Conservation (phyloP, 2,329 filamentous ascomycete species). For the Fusarium irregulare region DNA sequence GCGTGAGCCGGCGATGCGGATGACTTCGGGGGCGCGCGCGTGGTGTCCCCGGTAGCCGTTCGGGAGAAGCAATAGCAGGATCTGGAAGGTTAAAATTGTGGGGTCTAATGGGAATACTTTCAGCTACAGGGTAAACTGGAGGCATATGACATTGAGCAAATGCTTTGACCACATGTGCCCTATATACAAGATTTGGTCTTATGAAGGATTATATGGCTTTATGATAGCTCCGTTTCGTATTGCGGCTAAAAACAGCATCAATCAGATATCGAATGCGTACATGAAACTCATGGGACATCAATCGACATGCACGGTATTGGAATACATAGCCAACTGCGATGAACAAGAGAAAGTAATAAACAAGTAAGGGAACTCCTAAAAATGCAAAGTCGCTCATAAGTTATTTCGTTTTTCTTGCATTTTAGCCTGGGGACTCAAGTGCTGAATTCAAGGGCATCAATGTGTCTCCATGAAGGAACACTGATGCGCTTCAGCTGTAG, state of each 20-base stretch:
- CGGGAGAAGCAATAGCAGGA: constrained; percentile 23
- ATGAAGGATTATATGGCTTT: background rate
- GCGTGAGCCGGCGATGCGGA: constrained; percentile 49
- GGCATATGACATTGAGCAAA: constrained; percentile 5
- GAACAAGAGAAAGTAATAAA: background rate
- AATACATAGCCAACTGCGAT: background rate
- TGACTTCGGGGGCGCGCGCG: constrained; percentile 47
- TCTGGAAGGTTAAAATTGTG: constrained; percentile 34
- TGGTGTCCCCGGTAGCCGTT: constrained; percentile 41
- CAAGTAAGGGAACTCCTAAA: background rate
- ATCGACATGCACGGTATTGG: accelerated
- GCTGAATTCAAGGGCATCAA: background rate
- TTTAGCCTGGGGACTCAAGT: background rate
- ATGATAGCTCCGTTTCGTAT: background rate
- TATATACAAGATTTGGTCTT: background rate
- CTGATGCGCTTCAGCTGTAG: background rate
- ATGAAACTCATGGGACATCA: background rate
- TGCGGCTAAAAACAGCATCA: background rate
- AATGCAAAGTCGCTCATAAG: background rate
- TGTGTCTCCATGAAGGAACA: background rate
- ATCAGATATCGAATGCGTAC: background rate
- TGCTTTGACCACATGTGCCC: background rate
- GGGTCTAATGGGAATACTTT: constrained; percentile 13
- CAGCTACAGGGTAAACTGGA: constrained; percentile 20
- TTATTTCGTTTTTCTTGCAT: background rate